Evolutionary conservation across 2,329 filamentous ascomycete genomes (phyloP).

Genomic region (Alternaria conjuncta): DNA sequence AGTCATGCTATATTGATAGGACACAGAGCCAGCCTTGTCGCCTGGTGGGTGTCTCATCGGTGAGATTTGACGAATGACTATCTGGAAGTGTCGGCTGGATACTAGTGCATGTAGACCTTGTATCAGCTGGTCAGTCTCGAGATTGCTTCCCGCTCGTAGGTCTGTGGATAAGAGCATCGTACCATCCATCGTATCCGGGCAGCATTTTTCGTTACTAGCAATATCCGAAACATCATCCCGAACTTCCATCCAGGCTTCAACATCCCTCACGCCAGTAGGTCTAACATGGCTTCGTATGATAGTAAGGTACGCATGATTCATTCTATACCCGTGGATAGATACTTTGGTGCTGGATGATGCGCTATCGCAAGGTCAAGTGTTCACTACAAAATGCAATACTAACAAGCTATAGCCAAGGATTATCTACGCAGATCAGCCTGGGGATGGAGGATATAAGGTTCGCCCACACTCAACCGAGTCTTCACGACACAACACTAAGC

Average conservation of each 20-base stretch:
- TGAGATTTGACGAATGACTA: not conserved
- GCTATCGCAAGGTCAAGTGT: too few species aligned
- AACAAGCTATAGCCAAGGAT: not conserved
- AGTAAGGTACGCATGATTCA: not conserved
- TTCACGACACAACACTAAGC: not conserved
- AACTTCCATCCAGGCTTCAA: too few species aligned
- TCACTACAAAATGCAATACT: not conserved
- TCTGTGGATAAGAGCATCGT: not conserved
- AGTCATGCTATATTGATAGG: not conserved
- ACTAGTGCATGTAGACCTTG: accelerated
- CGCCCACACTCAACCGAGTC: not conserved
- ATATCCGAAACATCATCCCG: too few species aligned
- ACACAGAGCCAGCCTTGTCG: not conserved
- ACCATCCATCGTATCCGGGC: not conserved
- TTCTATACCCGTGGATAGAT: too few species aligned
- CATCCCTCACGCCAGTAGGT: too few species aligned
- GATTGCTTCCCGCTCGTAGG: not conserved
- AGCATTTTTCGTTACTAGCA: not conserved
- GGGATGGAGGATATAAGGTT: not conserved
- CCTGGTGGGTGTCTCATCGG: not conserved
- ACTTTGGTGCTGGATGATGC: too few species aligned
- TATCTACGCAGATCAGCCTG: too few species aligned
- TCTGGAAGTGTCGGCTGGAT: not conserved
- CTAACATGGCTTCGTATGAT: not conserved
- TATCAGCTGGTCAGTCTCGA: not conserved